phyloP scores from a whole-genome alignment of 305 asterid species.

The Fraxinus baroniana region DNA sequence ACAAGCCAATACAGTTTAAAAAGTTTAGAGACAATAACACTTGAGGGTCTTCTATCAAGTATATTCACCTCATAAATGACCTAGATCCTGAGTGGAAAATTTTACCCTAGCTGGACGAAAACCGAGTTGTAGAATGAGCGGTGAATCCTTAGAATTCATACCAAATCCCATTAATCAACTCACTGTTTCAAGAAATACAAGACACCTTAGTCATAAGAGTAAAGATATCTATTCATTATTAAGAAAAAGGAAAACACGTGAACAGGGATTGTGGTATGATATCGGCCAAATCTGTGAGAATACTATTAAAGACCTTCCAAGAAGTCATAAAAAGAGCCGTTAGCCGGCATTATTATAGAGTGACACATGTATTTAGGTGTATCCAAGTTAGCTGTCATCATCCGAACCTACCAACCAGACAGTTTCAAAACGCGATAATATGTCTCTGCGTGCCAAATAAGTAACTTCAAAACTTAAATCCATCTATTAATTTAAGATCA shows the following conservation, averaged over 20 bases:
- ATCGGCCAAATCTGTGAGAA: not conserved
- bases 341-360: not conserved
- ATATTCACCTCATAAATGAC: not conserved
- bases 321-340: not conserved
- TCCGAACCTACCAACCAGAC: not conserved
- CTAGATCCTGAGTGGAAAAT: not conserved
- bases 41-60: not conserved
- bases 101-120: not conserved
- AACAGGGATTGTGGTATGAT: not conserved
- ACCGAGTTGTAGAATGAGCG: not conserved
- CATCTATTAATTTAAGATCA: not conserved
- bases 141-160: not conserved
- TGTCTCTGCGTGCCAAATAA: not conserved
- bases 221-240: not conserved
- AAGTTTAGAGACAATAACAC: not conserved
- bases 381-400: not conserved
- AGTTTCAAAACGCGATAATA: not conserved
- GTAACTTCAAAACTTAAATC: not conserved
- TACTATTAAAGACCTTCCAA: not conserved
- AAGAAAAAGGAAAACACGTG: not conserved
- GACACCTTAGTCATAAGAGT: not conserved
- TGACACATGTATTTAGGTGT: not conserved
- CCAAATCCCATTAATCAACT: not conserved
- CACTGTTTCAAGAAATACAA: not conserved
- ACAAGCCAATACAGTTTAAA: not conserved